These are phyloP conservation scores for Lobosporangium transversale DNA, from an alignment of 192 early-diverging fungal species.

Conservation along the genomic window DNA sequence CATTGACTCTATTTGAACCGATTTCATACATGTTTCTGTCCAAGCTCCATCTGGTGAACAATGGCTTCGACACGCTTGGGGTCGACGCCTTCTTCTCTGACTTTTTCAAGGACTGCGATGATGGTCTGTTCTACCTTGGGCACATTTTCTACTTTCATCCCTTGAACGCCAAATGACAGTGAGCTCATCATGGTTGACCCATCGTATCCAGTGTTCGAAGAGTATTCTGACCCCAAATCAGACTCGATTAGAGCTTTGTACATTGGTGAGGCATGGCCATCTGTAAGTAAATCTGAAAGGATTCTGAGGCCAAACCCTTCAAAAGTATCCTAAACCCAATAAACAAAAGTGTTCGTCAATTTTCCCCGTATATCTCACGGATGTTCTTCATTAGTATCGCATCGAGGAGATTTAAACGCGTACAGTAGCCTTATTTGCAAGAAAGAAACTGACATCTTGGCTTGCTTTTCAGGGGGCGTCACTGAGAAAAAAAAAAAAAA, in stretches of 20 bases:
- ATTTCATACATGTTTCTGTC: constrained; percentile 80
- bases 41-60: constrained; percentile 90
- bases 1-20: not conserved
- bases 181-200: constrained; percentile 69
- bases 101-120: constrained; percentile 71
- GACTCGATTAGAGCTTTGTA: constrained; percentile 93
- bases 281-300: constrained; percentile 82
- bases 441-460: constrained; percentile 79
- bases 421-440: constrained; percentile 77
- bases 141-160: constrained; percentile 77
- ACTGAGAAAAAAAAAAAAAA: constrained; percentile 51
- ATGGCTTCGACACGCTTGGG: constrained; percentile 80
- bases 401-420: constrained; percentile 5
- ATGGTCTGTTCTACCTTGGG: constrained; percentile 76
- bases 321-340: constrained; percentile 70
- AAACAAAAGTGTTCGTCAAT: no score
- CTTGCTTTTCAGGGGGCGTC: constrained; percentile 78
- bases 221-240: constrained; percentile 90
- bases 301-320: constrained; percentile 86
- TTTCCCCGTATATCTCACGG: no score
- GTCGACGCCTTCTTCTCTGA: constrained; percentile 81
- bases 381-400: no score
- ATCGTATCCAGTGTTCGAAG: constrained; percentile 91
- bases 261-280: constrained; percentile 93
- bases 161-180: constrained; percentile 91